phyloP scores from a whole-genome alignment of 2,329 filamentous ascomycete species.

The Lasiodiplodia theobromae region DNA sequence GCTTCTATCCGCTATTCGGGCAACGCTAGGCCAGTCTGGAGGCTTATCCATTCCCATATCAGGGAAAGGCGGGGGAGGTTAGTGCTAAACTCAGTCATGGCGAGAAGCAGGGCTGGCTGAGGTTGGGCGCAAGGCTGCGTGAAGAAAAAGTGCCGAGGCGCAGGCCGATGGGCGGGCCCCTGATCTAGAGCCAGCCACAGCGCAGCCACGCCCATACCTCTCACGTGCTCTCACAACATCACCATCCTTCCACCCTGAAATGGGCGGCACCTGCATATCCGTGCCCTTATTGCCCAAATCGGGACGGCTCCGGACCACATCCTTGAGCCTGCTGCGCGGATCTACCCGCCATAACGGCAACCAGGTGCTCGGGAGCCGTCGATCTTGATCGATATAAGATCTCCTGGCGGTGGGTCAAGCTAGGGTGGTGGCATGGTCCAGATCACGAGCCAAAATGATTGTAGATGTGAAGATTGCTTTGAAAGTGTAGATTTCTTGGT shows the following conservation, averaged over 20 bases:
- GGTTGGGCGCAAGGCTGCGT: not conserved
- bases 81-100: not conserved
- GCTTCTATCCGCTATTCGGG: not conserved
- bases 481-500: not conserved
- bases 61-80: not conserved
- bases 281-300: not conserved
- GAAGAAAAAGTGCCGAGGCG: not conserved
- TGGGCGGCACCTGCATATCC: not conserved
- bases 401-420: not conserved
- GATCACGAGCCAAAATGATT: not conserved
- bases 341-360: not conserved
- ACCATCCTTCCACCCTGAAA: not conserved
- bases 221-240: not conserved
- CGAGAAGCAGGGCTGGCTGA: conserved; percentile 3
- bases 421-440: not conserved
- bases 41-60: not conserved
- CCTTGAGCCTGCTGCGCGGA: not conserved
- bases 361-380: not conserved
- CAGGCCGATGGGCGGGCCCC: not conserved
- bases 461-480: not conserved
- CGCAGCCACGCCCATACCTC: not conserved
- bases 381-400: not conserved
- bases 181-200: conserved; percentile 21
- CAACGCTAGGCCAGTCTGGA: not conserved
- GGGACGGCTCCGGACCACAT: not conserved